Percentiles rank a stretch among this genome's conserved stretches.
These are phyloP conservation scores for Hortaea sp. DNA, from an alignment of 2,329 filamentous ascomycete species.

Conservation along the genomic window DNA sequence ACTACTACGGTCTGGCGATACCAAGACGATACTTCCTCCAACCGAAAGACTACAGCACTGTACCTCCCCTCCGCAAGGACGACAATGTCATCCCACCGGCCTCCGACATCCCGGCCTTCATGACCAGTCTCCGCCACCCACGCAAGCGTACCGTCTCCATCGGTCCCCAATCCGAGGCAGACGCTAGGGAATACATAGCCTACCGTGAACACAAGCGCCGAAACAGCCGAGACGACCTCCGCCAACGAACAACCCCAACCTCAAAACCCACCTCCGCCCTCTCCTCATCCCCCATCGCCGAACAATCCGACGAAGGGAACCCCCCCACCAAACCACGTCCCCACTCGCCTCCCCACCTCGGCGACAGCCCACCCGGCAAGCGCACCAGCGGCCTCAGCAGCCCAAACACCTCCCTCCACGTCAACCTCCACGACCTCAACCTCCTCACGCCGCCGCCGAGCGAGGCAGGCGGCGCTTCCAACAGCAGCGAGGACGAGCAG, in stretches of 20 bases:
- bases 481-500: constrained; percentile 24
- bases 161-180: constrained; percentile 88
- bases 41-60: constrained; percentile 72
- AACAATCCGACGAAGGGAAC: constrained; percentile 4
- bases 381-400: neutral
- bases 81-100: constrained; percentile 86
- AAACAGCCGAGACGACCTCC: constrained; percentile 43
- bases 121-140: constrained; percentile 72
- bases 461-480: constrained; percentile 15
- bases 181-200: constrained; percentile 90
- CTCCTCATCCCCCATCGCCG: neutral
- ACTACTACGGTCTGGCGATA: constrained; percentile 66
- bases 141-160: constrained; percentile 76
- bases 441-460: constrained; percentile 24
- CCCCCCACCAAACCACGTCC: constrained; percentile 4
- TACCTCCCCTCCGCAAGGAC: constrained; percentile 61
- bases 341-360: neutral
- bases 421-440: constrained; percentile 23
- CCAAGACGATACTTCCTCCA: constrained; percentile 86
- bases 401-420: constrained; percentile 11
- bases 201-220: constrained; percentile 66
- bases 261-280: neutral
- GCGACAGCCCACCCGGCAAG: neutral
- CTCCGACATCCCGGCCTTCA: constrained; percentile 73
- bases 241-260: neutral